These are phyloP conservation scores for Stagonosporopsis rhizophila DNA, from an alignment of 2,329 filamentous ascomycete genomes.

Conservation along the genomic window DNA sequence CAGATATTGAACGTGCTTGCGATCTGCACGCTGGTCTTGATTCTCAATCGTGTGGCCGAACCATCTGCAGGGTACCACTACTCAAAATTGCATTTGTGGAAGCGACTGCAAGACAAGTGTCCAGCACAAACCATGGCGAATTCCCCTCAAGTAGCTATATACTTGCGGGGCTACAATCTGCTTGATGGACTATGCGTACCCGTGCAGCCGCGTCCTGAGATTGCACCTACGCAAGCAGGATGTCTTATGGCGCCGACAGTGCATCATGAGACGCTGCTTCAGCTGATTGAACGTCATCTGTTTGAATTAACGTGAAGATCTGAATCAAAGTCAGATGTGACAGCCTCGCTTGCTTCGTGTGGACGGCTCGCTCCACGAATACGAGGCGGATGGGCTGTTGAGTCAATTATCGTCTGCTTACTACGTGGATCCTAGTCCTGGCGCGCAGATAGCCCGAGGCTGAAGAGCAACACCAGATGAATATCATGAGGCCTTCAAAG, in stretches of 20 bases:
- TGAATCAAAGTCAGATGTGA: constrained; percentile 7
- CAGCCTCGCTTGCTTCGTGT: constrained; percentile 15
- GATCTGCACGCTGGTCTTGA: constrained; percentile 4
- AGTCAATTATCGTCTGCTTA: constrained; percentile 31
- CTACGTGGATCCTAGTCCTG: constrained; percentile 16
- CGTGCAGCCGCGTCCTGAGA: constrained; percentile 6
- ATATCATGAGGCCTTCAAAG: constrained; percentile 16
- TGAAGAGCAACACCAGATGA: constrained; percentile 12
- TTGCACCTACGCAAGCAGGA: constrained; percentile 2
- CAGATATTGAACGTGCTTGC: constrained; percentile 4
- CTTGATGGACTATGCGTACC: background rate
- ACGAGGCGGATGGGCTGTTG: constrained; percentile 21
- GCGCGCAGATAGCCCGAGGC: constrained; percentile 7
- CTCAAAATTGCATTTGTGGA: constrained; percentile 3
- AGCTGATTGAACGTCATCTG: constrained; percentile 9
- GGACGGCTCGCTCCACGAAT: constrained; percentile 17
- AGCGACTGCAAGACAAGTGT: constrained; percentile 2
- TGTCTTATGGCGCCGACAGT: constrained; percentile 6
- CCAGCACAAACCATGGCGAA: constrained; percentile 10
- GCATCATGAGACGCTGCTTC: constrained; percentile 4
- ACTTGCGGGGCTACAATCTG: background rate
- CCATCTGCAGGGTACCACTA: too few relatives aligned
- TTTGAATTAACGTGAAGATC: constrained; percentile 13
- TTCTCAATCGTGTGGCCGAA: constrained; percentile 12
- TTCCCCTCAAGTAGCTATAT: background rate